phyloP scores from a whole-genome alignment of 768 basidiomycete genomes.

The Butyriboletus loyo region DNA sequence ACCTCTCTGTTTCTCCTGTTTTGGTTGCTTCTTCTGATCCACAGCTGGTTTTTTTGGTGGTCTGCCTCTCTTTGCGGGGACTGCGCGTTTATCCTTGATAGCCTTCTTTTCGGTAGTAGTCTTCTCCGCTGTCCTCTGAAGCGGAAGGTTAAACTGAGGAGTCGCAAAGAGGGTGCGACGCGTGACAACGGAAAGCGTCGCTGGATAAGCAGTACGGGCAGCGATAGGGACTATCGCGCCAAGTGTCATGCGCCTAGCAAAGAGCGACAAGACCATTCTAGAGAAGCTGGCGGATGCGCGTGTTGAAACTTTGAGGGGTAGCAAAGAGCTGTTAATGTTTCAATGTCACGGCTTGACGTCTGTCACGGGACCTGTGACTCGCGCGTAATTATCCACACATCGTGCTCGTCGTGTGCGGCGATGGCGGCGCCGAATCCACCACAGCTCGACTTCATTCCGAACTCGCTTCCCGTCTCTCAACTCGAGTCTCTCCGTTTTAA shows the following conservation, averaged over 20 bases:
- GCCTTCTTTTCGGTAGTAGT: background rate
- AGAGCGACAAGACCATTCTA: conserved; percentile 14
- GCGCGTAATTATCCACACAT: background rate
- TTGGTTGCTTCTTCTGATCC: background rate
- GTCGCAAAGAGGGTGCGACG: conserved; percentile 30
- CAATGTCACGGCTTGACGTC: conserved; percentile 13
- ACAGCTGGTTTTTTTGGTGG: background rate
- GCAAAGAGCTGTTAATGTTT: background rate
- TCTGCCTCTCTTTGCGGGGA: conserved; percentile 7
- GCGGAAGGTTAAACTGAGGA: conserved; percentile 10
- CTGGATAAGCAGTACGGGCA: background rate
- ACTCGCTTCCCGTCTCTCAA: conserved; percentile 57
- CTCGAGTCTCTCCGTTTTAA: conserved; percentile 78
- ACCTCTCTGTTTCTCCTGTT: conserved; percentile 14
- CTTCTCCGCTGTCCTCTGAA: background rate
- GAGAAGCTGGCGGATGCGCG: background rate
- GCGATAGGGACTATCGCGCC: background rate
- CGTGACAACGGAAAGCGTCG: conserved; percentile 1
- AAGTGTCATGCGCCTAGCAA: conserved; percentile 8
- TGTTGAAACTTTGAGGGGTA: background rate
- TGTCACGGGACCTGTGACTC: conserved; percentile 18
- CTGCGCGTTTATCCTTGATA: background rate
- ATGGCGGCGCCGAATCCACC: background rate
- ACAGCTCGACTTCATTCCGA: conserved; percentile 24
- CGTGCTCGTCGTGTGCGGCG: background rate